Percentiles rank a stretch among this genome's conserved stretches.
Conservation (phyloP, 306 rosid species). For the Clitoria ternatea region DNA sequence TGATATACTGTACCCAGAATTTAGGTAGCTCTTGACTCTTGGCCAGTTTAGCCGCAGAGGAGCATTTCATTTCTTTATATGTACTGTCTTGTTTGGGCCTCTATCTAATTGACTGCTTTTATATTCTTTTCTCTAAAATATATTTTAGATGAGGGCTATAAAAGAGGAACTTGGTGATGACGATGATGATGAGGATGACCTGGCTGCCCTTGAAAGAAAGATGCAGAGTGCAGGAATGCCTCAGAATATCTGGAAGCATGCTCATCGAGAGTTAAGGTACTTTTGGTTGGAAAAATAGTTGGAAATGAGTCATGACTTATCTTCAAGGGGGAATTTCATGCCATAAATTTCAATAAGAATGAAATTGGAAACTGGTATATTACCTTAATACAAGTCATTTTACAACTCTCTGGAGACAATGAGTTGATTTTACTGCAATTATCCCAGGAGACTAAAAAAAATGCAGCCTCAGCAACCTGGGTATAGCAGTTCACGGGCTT, state of each 20-base stretch:
- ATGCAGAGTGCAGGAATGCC: conserved; percentile 99
- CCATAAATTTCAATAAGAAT: not conserved
- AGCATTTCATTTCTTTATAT: conserved; percentile 1
- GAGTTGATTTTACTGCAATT: conserved; percentile 5
- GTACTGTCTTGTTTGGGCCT: not conserved
- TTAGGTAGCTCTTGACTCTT: not conserved
- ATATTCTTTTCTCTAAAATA: conserved; percentile 25
- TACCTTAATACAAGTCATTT: not conserved
- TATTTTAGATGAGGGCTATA: conserved; percentile 89
- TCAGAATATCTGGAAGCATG: conserved; percentile 91
- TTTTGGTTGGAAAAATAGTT: not conserved
- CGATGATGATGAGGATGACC: conserved; percentile 96
- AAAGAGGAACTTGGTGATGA: conserved; percentile 99
- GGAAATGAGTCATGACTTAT: not conserved
- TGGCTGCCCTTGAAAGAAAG: conserved; percentile 84
- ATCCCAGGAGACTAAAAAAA: conserved; percentile 87
- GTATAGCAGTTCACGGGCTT: conserved; percentile 83
- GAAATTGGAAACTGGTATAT: not conserved
- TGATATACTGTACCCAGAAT: not conserved
- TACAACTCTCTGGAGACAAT: conserved; percentile 7
- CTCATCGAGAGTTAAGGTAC: conserved; percentile 86
- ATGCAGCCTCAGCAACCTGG: conserved; percentile 99
- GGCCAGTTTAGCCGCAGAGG: conserved; percentile 5
- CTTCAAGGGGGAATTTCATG: not conserved
- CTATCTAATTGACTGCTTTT: conserved; percentile 13